Evolutionary conservation across 1,284 basidiomycete genomes (phyloP).

Genomic region (Moesziomyces sp.): DNA sequence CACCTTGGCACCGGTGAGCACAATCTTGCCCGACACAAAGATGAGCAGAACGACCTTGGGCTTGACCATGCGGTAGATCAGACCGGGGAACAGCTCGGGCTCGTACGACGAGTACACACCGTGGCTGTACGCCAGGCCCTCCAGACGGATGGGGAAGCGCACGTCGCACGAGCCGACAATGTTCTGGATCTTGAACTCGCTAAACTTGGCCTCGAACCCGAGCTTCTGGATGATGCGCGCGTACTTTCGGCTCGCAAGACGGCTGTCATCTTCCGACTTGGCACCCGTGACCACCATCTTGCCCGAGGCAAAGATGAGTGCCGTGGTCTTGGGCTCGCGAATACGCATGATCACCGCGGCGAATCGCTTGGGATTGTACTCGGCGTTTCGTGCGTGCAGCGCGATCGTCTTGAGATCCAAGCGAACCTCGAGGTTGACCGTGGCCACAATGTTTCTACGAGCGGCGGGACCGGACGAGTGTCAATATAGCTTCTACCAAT

Average conservation of each 20-base stretch:
- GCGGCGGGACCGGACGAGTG: constrained; percentile 2
- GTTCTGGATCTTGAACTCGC: constrained; percentile 99
- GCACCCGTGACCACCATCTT: constrained; percentile 99
- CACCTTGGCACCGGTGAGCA: constrained; percentile 98
- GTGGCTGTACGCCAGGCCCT: constrained; percentile 97
- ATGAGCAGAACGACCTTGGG: constrained; percentile 98
- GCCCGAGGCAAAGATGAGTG: constrained; percentile 98
- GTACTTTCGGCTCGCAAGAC: constrained; percentile 97
- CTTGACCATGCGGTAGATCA: constrained; percentile 99
- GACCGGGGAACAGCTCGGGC: constrained; percentile 97
- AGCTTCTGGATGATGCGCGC: constrained; percentile 99
- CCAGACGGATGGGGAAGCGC: constrained; percentile 97
- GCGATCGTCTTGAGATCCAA: constrained; percentile 99
- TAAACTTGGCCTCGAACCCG: constrained; percentile 98
- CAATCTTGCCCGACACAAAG: constrained; percentile 99
- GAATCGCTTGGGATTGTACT: constrained; percentile 99
- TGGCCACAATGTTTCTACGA: constrained; percentile 92
- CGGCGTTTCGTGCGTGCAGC: constrained; percentile 95
- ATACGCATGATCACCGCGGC: constrained; percentile 99
- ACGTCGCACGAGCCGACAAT: constrained; percentile 97
- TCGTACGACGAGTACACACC: constrained; percentile 98
- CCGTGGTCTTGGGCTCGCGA: constrained; percentile 98
- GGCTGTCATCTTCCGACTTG: constrained; percentile 97
- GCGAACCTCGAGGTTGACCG: constrained; percentile 96
- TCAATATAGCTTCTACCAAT: constrained; percentile 3